Percentiles rank a stretch among this genome's conserved stretches.
Conservation (phyloP, 371 early-diverging fungal species). For the Lichtheimia hyalospora region DNA sequence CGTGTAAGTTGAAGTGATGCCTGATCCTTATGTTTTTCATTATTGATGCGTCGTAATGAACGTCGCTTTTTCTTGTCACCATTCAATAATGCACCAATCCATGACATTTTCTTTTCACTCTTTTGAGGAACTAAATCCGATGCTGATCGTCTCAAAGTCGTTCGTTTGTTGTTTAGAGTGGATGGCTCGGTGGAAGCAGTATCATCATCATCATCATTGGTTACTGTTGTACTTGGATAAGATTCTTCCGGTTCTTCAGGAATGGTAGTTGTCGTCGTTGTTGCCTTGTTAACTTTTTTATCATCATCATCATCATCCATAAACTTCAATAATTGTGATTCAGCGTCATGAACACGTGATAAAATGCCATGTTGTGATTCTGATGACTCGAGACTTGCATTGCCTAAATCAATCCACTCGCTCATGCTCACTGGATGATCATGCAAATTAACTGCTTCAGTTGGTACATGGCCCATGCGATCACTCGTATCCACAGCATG, state of each 20-base stretch:
- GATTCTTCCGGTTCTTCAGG: background rate
- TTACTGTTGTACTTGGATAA: background rate
- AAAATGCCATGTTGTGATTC: conserved; percentile 41
- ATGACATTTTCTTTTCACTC: conserved; percentile 23
- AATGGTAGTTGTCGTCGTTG: conserved; percentile 1
- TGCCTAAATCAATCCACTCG: conserved; percentile 51
- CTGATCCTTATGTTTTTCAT: conserved; percentile 7
- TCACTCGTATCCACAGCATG: conserved; percentile 10
- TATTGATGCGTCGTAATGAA: conserved; percentile 13
- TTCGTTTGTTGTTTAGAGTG: background rate
- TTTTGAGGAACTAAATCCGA: conserved; percentile 7
- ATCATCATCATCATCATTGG: too few relatives aligned
- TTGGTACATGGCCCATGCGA: conserved; percentile 1
- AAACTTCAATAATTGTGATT: conserved; percentile 18
- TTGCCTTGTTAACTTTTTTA: conserved; percentile 24
- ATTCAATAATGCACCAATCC: conserved; percentile 26
- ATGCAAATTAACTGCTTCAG: conserved; percentile 28
- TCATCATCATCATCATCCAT: conserved; percentile 28
- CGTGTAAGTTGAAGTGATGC: conserved; percentile 5
- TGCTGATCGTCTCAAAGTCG: background rate
- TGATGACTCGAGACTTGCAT: conserved; percentile 30
- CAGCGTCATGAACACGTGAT: conserved; percentile 27
- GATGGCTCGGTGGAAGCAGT: background rate
- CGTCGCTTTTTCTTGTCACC: conserved; percentile 15
- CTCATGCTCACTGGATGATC: conserved; percentile 51